Evolutionary conservation across 106 monocot genomes (phyloP).

Genomic region (Acorus gramineus): DNA sequence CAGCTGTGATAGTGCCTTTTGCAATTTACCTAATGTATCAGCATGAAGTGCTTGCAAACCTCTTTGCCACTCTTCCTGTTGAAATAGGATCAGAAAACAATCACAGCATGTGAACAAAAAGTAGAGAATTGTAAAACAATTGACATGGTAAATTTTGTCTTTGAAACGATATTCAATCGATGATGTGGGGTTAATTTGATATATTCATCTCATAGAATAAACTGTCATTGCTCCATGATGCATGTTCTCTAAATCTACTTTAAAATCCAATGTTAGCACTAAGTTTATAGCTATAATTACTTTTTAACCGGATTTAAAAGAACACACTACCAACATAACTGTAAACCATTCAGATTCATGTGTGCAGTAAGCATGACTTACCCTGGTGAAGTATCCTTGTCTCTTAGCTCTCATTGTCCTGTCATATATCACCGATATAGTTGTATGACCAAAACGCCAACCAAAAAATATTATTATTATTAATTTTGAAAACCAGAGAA

Average conservation of each 20-base stretch:
- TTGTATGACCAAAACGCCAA: not conserved
- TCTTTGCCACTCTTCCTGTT: slow-evolving; percentile 79
- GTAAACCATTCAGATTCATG: too few species aligned
- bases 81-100: not conserved
- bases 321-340: too few species aligned
- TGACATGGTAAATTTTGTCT: too few species aligned
- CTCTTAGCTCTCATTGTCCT: slow-evolving; percentile 91
- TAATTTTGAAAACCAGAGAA: not conserved
- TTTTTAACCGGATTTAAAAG: too few species aligned
- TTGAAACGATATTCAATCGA: too few species aligned
- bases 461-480: not conserved
- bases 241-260: too few species aligned
- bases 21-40: slow-evolving; percentile 62
- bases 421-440: slow-evolving; percentile 3
- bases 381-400: slow-evolving; percentile 87
- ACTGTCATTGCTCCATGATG: too few species aligned
- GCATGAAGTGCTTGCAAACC: slow-evolving; percentile 66
- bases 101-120: not conserved
- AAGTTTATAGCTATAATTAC: too few species aligned
- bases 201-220: too few species aligned
- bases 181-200: too few species aligned
- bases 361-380: slow-evolving; percentile 9
- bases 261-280: too few species aligned
- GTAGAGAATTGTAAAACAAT: not conserved
- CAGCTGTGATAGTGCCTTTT: slow-evolving; percentile 63